A percentile compares a stretch with the other conserved stretches of the same genome.
Evolutionary conservation across 768 basidiomycete genomes (phyloP).

Genomic region (Suillus ampliporus): DNA sequence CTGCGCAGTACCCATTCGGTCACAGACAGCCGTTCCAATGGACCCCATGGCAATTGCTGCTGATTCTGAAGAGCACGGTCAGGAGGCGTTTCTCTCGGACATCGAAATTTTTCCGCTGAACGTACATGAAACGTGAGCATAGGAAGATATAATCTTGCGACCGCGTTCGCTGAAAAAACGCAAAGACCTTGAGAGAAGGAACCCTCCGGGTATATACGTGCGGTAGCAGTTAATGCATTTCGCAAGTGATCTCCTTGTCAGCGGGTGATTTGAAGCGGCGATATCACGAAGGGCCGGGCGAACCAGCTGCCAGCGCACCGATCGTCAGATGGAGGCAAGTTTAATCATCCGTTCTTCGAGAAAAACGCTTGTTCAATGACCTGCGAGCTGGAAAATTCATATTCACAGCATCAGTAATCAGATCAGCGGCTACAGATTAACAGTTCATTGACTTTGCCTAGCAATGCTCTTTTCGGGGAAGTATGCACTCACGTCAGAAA

Average conservation of each 20-base stretch:
- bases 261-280: conserved; percentile 4
- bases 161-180: neutral
- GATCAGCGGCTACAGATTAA: too few relatives aligned
- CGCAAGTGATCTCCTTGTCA: neutral
- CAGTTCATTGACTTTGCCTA: neutral
- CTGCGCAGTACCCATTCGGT: neutral
- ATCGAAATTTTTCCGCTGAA: neutral
- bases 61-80: neutral
- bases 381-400: neutral
- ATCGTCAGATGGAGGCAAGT: neutral
- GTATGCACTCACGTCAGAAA: neutral
- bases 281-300: neutral
- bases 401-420: neutral
- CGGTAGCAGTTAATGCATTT: neutral
- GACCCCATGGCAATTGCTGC: neutral
- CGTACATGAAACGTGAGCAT: neutral
- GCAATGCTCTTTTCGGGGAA: too few relatives aligned
- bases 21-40: neutral
- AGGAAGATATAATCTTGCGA: neutral
- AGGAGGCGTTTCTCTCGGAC: neutral
- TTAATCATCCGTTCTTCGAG: conserved; percentile 3
- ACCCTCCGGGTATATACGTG: neutral
- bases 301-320: neutral
- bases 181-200: neutral
- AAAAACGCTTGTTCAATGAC: neutral